Percentiles rank a stretch among this genome's conserved stretches.
Evolutionary conservation across 495 filamentous ascomycete genomes (phyloP).

Genomic region (Cladorrhinum samala): DNA sequence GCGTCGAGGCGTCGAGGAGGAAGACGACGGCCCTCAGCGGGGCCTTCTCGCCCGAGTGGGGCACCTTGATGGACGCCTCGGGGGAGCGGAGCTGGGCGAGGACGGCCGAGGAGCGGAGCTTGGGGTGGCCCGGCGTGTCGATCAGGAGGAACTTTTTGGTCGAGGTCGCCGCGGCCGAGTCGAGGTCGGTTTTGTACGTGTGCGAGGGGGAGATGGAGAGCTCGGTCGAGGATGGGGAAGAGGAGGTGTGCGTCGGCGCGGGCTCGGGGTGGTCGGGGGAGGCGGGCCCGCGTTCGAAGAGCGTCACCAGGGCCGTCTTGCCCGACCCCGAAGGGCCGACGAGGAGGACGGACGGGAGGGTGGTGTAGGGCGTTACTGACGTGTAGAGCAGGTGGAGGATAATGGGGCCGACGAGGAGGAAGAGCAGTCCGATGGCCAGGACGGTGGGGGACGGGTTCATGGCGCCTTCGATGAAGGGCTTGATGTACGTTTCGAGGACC

Average conservation of each 20-base stretch:
- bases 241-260: slow-evolving; percentile 60
- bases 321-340: slow-evolving; percentile 78
- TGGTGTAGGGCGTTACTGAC: slow-evolving; percentile 53
- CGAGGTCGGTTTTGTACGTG: slow-evolving; percentile 52
- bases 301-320: slow-evolving; percentile 82
- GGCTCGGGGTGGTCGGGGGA: neutral
- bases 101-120: slow-evolving; percentile 61
- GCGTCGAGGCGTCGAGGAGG: slow-evolving; percentile 74
- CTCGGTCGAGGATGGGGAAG: slow-evolving; percentile 64
- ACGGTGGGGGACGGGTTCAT: slow-evolving; percentile 48
- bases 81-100: slow-evolving; percentile 50
- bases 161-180: slow-evolving; percentile 41
- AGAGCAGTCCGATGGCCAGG: slow-evolving; percentile 58
- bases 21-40: slow-evolving; percentile 76
- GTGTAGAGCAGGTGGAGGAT: slow-evolving; percentile 74
- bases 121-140: slow-evolving; percentile 94
- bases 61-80: slow-evolving; percentile 48
- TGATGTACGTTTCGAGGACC: slow-evolving; percentile 23
- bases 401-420: slow-evolving; percentile 68
- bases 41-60: slow-evolving; percentile 42
- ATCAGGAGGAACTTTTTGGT: slow-evolving; percentile 66
- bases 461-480: slow-evolving; percentile 35
- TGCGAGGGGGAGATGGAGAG: slow-evolving; percentile 61
- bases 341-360: slow-evolving; percentile 76
- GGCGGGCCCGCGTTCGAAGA: slow-evolving; percentile 43